Base-by-base conservation (phyloP, 495 filamentous ascomycete genomes). In the Neurospora intermedia region DNA sequence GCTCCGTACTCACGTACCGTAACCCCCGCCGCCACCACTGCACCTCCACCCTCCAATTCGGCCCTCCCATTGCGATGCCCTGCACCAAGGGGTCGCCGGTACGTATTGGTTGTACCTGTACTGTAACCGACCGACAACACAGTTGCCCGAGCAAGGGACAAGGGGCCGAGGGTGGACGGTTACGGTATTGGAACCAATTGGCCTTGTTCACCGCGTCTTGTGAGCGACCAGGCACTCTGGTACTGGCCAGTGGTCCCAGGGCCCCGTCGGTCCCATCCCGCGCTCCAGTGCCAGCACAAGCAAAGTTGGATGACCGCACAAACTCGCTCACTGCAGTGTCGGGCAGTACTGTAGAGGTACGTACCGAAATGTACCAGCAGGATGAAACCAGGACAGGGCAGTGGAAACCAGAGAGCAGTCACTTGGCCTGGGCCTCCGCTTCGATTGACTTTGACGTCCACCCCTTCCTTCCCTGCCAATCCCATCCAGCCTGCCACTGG, bases 231-330 rank as follows among this genome's bases (percentile, higher is more conserved):
- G 6, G 27, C 27, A 31, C 1, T 54, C 46, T 54, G 46, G 46
- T 20, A 54, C 46, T 27, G 46, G 46, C 46, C 46, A 54, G 48
- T 27, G 11, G 20, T 6, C 48, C 20, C 20, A 59, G 48, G 48
- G 48, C 48, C 48, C 20, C 46, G 46, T 54, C 46, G 46, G 46
- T 27, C 46, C 20, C 20, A 59, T 59, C 48, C 48, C 48, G 48
- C 48, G 48, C 48, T 66, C 54, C 54, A 62, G 54, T 62, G 27
- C 54, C 54, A 62, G 40, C 72, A 41, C 69, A 70, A 74, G 77
- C 76, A 78, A 76, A 70, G 74, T 71, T 71, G 73, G 75, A 73
- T 75, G 59, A 75, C 77, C 76, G 77, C 9, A 41, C 8, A 3
- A 1, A 31, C 27, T 31, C 27, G 3, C 27, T 31, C 27, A 31